phyloP scores from a whole-genome alignment of 1,284 basidiomycete species.

The Cutaneotrichosporon mucoides region DNA sequence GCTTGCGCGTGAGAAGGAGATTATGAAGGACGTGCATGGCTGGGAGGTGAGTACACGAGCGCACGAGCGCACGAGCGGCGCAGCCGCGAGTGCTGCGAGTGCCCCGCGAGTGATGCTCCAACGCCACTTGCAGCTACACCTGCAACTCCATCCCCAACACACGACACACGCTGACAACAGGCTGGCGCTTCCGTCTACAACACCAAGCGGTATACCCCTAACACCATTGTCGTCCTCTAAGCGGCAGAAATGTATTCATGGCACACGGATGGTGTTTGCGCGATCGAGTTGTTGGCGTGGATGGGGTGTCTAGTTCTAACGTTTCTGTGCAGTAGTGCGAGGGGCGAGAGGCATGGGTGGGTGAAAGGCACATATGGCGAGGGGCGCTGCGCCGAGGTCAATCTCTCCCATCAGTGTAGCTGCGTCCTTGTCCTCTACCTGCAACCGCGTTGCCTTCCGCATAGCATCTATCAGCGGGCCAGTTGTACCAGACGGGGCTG shows the following conservation, averaged over 20 bases:
- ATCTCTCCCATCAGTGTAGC: too few species aligned
- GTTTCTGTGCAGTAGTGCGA: too few species aligned
- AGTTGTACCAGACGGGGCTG: too few species aligned
- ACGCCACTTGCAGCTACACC: too few species aligned
- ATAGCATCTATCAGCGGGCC: too few species aligned
- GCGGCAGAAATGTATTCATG: slow-evolving; percentile 10
- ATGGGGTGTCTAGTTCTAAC: not conserved
- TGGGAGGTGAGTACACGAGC: slow-evolving; percentile 76
- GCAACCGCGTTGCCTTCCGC: too few species aligned
- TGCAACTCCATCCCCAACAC: too few species aligned
- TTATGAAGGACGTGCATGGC: slow-evolving; percentile 91
- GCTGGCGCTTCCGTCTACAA: slow-evolving; percentile 80
- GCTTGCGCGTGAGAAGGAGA: slow-evolving; percentile 73
- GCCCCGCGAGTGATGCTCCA: not conserved
- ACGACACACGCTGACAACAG: slow-evolving; percentile 46
- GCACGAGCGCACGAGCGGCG: too few species aligned
- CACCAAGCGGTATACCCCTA: slow-evolving; percentile 70
- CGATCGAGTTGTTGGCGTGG: not conserved
- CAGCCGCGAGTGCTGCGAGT: not conserved
- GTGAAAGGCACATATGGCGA: too few species aligned
- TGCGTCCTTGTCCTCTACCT: too few species aligned
- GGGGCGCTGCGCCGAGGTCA: too few species aligned
- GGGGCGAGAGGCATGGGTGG: too few species aligned
- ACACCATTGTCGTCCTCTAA: slow-evolving; percentile 52
- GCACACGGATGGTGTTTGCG: not conserved